These are phyloP conservation scores for Paecilomyces niveus DNA, from an alignment of 2,329 filamentous ascomycete genomes.

Conservation along the genomic window DNA sequence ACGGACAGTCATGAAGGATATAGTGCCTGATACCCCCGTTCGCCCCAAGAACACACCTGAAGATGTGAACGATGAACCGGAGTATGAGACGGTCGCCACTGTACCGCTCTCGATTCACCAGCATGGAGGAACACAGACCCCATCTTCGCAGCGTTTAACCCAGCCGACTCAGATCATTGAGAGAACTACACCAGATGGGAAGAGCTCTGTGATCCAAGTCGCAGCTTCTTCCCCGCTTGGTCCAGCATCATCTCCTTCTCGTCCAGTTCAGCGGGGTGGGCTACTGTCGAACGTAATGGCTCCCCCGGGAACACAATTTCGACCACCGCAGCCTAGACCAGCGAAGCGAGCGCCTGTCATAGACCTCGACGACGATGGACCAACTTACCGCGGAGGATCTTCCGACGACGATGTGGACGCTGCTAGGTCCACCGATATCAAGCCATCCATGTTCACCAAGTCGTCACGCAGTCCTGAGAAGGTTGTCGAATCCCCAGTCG, in stretches of 20 bases:
- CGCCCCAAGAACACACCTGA: conserved; percentile 25
- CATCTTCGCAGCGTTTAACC: conserved; percentile 46
- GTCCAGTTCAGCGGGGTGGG: conserved; percentile 28
- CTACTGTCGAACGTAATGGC: conserved; percentile 60
- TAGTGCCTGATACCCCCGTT: conserved; percentile 34
- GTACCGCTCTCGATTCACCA: conserved; percentile 30
- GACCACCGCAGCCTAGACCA: conserved; percentile 43
- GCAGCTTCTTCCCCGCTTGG: conserved; percentile 78
- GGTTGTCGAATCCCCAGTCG: conserved; percentile 34
- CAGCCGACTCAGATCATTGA: conserved; percentile 57
- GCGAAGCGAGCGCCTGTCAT: conserved; percentile 32
- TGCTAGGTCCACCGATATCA: conserved; percentile 50
- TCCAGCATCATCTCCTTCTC: conserved; percentile 36
- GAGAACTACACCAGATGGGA: conserved; percentile 27
- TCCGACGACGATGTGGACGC: conserved; percentile 52
- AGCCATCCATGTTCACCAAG: conserved; percentile 50
- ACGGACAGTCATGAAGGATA: conserved; percentile 28
- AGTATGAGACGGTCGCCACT: conserved; percentile 44
- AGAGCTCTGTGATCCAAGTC: conserved; percentile 60
- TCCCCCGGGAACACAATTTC: conserved; percentile 66
- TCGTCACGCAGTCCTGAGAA: conserved; percentile 34
- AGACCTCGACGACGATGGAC: conserved; percentile 49
- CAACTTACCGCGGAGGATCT: conserved; percentile 54
- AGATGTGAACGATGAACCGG: conserved; percentile 25
- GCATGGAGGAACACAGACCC: conserved; percentile 23